Evolutionary conservation across 257 asterid genomes (phyloP).

Genomic region (Rehmannia glutinosa): DNA sequence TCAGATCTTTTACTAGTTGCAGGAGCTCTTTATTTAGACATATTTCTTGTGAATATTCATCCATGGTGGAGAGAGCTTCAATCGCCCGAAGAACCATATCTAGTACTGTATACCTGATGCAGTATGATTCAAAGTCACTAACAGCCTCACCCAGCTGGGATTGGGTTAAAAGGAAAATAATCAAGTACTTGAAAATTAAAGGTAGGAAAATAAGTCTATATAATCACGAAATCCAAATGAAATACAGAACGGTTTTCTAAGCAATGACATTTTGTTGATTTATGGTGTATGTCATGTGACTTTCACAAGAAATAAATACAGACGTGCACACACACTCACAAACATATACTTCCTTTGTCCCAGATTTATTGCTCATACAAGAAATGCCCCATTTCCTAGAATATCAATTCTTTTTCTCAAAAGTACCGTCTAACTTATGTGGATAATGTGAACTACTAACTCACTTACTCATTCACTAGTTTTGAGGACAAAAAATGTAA

Average conservation of each 20-base stretch:
- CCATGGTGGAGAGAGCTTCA: conserved; percentile 73
- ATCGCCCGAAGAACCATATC: conserved; percentile 73
- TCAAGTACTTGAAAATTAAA: not conserved
- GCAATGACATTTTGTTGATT: not conserved
- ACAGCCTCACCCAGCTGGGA: conserved; percentile 13
- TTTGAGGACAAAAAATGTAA: no score
- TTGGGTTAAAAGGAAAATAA: not conserved
- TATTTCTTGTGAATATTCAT: conserved; percentile 54
- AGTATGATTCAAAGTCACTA: conserved; percentile 15
- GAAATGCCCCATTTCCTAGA: not conserved
- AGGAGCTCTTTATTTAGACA: conserved; percentile 51
- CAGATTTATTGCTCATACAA: not conserved
- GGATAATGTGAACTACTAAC: no score
- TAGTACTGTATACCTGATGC: conserved; percentile 58
- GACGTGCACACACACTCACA: no score
- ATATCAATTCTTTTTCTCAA: not conserved
- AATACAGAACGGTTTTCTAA: not conserved
- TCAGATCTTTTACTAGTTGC: conserved; percentile 51
- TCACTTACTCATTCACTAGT: no score
- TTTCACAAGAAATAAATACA: not conserved
- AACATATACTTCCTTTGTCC: not conserved
- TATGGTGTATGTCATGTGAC: not conserved
- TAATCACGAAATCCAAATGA: not conserved
- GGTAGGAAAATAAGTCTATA: not conserved
- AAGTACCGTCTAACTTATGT: not conserved